Evolutionary conservation across 1,139 yeast genomes (phyloP).

Genomic region (Saccharomyces hybrid): DNA sequence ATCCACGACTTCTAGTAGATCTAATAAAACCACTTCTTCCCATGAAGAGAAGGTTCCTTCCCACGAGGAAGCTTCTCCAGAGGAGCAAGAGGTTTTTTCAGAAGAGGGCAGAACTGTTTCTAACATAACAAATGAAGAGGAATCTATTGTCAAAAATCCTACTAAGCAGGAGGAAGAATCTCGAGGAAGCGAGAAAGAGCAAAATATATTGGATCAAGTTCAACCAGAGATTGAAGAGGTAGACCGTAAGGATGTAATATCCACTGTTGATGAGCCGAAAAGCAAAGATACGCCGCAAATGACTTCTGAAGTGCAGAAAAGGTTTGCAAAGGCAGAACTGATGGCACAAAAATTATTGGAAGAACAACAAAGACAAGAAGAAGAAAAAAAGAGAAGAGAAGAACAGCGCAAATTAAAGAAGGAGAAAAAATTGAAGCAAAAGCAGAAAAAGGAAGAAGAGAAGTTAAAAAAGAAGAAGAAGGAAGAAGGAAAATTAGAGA

Average conservation of each 20-base stretch:
- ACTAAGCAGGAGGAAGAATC: conserved; percentile 1
- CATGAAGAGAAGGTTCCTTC: neutral
- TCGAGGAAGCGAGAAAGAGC: neutral
- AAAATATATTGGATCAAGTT: neutral
- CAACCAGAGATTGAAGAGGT: neutral
- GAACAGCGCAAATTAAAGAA: conserved; percentile 12
- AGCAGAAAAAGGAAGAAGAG: conserved; percentile 11
- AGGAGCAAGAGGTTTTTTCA: neutral
- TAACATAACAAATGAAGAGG: neutral
- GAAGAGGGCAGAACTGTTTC: neutral
- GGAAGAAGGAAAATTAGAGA: neutral
- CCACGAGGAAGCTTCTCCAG: neutral
- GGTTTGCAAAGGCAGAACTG: conserved; percentile 17
- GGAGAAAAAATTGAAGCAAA: conserved; percentile 11
- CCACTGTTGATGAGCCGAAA: neutral
- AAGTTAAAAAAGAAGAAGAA: conserved; percentile 8
- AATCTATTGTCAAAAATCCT: neutral
- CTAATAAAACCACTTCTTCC: neutral
- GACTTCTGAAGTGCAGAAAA: conserved; percentile 8
- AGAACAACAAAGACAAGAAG: conserved; percentile 19
- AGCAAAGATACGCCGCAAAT: neutral
- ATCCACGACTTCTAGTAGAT: neutral
- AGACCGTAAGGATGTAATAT: neutral
- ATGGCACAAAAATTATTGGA: conserved; percentile 20
- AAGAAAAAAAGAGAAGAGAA: conserved; percentile 14